These are phyloP conservation scores for Gracilaria caudata DNA, from an alignment of 23 red algal genomes.

Conservation along the genomic window DNA sequence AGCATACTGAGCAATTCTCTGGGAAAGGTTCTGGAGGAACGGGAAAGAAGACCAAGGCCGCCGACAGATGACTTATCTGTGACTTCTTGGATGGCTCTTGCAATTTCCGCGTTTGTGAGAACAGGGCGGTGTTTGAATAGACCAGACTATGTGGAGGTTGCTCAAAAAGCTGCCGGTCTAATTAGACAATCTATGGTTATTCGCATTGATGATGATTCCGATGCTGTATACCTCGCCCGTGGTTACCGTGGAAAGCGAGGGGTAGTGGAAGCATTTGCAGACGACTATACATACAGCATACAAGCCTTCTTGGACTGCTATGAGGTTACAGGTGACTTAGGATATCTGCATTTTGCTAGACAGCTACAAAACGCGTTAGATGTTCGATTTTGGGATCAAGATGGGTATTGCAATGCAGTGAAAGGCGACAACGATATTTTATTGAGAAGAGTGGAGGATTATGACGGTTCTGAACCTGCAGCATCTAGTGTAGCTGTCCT, in stretches of 20 bases:
- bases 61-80: constrained; percentile 67
- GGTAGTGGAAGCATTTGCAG: constrained; percentile 73
- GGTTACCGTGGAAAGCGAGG: constrained; percentile 62
- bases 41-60: constrained; percentile 48
- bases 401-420: constrained; percentile 63
- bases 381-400: constrained; percentile 73
- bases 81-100: constrained; percentile 68
- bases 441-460: constrained; percentile 75
- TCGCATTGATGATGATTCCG: constrained; percentile 22
- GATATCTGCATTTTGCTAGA: constrained; percentile 64
- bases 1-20: constrained; percentile 29
- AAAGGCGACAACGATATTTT: constrained; percentile 64
- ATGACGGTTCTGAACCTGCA: constrained; percentile 82
- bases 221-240: constrained; percentile 52
- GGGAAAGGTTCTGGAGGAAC: constrained; percentile 39
- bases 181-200: constrained; percentile 66
- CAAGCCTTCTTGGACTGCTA: constrained; percentile 76
- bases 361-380: constrained; percentile 78
- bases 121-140: constrained; percentile 44
- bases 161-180: constrained; percentile 49
- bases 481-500: constrained; percentile 65
- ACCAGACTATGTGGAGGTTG: constrained; percentile 63
- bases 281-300: constrained; percentile 73
- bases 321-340: constrained; percentile 58
- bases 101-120: constrained; percentile 63